Evolutionary conservation across 306 rosid genomes (phyloP).

Genomic region (Castanospermum australe): DNA sequence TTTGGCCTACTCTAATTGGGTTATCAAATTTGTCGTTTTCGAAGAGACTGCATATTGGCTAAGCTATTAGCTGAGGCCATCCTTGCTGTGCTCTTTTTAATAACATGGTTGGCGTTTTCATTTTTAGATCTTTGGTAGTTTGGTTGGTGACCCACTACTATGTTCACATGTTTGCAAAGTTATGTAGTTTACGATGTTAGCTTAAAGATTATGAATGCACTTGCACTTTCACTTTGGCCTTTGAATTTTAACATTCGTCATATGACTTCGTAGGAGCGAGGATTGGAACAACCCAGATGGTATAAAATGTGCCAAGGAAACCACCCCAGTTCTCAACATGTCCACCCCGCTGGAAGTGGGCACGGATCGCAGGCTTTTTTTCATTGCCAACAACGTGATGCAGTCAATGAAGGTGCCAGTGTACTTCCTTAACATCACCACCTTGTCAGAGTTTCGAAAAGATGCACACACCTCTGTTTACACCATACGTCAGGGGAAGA

Average conservation of each 20-base stretch:
- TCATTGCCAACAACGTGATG: constrained; percentile 51
- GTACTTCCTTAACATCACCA: constrained; percentile 68
- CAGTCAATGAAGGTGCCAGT: constrained; percentile 56
- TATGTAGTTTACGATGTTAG: background rate
- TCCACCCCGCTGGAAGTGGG: constrained; percentile 61
- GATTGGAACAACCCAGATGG: constrained; percentile 91
- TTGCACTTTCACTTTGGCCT: background rate
- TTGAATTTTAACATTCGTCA: background rate
- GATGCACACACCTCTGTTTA: constrained; percentile 91
- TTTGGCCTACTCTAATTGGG: background rate
- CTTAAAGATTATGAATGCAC: background rate
- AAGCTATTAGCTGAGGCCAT: background rate
- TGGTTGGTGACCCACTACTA: constrained; percentile 18
- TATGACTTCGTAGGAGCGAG: constrained; percentile 55
- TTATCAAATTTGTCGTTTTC: background rate
- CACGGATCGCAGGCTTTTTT: constrained; percentile 68
- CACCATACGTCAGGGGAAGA: constrained; percentile 85
- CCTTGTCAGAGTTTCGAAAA: constrained; percentile 76
- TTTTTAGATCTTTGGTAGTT: background rate
- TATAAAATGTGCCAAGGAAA: constrained; percentile 87
- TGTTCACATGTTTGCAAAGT: background rate
- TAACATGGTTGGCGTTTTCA: background rate
- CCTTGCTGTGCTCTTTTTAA: background rate
- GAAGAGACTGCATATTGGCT: background rate
- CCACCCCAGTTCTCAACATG: constrained; percentile 59